These are phyloP conservation scores for Epithele typhae DNA, from an alignment of 768 basidiomycete species.

Conservation along the genomic window DNA sequence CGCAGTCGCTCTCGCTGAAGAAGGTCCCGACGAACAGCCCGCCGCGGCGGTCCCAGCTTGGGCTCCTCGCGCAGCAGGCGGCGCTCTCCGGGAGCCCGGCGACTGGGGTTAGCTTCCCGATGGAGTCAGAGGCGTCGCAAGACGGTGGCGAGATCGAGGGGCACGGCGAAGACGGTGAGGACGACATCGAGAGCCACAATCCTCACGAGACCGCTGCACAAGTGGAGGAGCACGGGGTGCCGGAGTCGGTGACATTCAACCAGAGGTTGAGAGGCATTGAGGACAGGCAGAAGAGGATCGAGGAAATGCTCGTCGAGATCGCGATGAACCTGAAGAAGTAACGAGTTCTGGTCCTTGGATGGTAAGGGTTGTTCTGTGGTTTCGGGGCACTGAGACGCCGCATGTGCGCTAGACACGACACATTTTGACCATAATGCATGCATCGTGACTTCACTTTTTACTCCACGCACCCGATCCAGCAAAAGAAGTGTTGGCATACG, in stretches of 20 bases:
- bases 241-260: conserved; percentile 22
- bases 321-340: conserved; percentile 5
- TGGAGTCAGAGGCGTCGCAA: no score
- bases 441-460: no score
- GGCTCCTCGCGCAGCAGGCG: conserved; percentile 7
- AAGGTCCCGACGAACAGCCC: conserved; percentile 20
- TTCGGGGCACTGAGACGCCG: no score
- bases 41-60: conserved; percentile 7
- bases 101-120: conserved; percentile 20
- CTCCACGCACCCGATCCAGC: no score
- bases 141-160: conserved; percentile 20
- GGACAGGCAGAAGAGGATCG: conserved; percentile 43
- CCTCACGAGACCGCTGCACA: conserved; percentile 24
- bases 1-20: conserved; percentile 6
- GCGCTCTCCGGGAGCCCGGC: conserved; percentile 1
- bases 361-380: no score
- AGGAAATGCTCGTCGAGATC: conserved; percentile 38
- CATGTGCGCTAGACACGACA: no score
- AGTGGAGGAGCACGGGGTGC: conserved; percentile 20
- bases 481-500: no score
- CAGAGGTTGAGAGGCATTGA: conserved; percentile 39
- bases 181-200: conserved; percentile 9
- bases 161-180: conserved; percentile 23
- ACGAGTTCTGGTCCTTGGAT: no score
- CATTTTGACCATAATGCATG: no score